Percentiles rank a stretch among this genome's conserved stretches.
These are phyloP conservation scores for Fusarium domesticum DNA, from an alignment of 2,329 filamentous ascomycete genomes.

Conservation along the genomic window DNA sequence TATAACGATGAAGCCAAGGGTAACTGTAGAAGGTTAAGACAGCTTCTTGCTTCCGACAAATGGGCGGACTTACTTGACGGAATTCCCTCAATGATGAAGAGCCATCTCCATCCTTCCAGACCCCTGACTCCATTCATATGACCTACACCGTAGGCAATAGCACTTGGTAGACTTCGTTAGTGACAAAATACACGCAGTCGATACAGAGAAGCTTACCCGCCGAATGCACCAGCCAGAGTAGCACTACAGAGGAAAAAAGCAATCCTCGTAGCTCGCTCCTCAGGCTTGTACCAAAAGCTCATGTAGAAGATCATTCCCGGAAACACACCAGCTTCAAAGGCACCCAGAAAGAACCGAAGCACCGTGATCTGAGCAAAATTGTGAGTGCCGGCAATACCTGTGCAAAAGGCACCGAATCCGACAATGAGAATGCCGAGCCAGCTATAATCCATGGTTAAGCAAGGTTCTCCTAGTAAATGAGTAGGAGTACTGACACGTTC, in stretches of 20 bases:
- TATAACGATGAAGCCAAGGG: slow-evolving; percentile 46
- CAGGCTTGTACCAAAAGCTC: slow-evolving; percentile 68
- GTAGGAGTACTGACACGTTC: slow-evolving; percentile 28
- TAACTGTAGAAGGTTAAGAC: background rate
- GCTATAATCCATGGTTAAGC: slow-evolving; percentile 27
- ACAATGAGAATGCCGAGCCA: slow-evolving; percentile 37
- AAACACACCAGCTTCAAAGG: slow-evolving; percentile 31
- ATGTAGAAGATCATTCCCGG: slow-evolving; percentile 38
- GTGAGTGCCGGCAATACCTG: slow-evolving; percentile 40
- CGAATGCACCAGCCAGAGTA: slow-evolving; percentile 66
- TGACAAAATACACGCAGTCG: no score
- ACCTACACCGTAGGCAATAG: slow-evolving; percentile 66
- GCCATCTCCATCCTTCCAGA: slow-evolving; percentile 63
- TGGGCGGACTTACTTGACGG: slow-evolving; percentile 58
- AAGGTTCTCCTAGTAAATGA: no score
- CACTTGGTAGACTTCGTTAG: slow-evolving; percentile 32
- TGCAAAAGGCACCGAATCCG: slow-evolving; percentile 39
- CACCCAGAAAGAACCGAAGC: slow-evolving; percentile 31
- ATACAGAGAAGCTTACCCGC: no score
- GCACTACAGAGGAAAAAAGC: slow-evolving; percentile 65
- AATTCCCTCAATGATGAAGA: slow-evolving; percentile 59
- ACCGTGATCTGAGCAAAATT: slow-evolving; percentile 33
- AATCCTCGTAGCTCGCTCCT: slow-evolving; percentile 64
- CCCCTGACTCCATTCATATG: slow-evolving; percentile 63
- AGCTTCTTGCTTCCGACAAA: background rate